phyloP scores from a whole-genome alignment of 108 stramenopile species.

The Stephanodiscus triporus region DNA sequence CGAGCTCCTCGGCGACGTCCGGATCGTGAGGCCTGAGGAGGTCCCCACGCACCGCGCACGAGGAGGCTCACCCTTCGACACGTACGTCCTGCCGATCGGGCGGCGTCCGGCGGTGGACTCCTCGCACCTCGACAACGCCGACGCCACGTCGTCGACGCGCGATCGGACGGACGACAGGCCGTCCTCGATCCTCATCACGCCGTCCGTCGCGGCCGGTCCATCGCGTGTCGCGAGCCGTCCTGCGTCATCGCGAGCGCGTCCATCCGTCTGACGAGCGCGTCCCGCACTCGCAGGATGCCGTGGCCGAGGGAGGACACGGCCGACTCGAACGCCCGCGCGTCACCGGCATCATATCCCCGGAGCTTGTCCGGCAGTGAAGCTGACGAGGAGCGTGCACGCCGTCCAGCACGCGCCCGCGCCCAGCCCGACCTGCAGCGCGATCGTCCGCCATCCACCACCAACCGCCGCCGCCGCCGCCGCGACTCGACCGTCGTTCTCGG shows the following conservation, averaged over 20 bases:
- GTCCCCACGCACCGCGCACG: conserved; percentile 48
- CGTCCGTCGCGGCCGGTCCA: conserved; percentile 60
- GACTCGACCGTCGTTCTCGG: neutral
- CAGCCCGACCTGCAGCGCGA: conserved; percentile 32
- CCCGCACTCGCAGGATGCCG: conserved; percentile 68
- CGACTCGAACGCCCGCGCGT: conserved; percentile 65
- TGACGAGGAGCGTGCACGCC: conserved; percentile 59
- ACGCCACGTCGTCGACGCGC: conserved; percentile 48
- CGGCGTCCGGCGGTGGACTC: conserved; percentile 37
- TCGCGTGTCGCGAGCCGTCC: conserved; percentile 55
- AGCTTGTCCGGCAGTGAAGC: conserved; percentile 67
- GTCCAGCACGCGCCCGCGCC: conserved; percentile 67
- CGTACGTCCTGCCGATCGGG: conserved; percentile 46
- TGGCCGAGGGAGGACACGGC: conserved; percentile 71
- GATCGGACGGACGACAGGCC: conserved; percentile 49
- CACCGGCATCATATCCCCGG: conserved; percentile 77
- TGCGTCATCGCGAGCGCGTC: conserved; percentile 50
- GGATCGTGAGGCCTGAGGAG: conserved; percentile 32
- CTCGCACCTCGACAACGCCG: conserved; percentile 50
- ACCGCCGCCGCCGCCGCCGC: neutral
- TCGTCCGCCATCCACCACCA: neutral
- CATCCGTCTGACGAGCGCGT: conserved; percentile 66
- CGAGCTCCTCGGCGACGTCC: conserved; percentile 42
- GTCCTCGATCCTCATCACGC: conserved; percentile 52
- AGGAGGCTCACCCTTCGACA: conserved; percentile 40